These are phyloP conservation scores for Starmerella stellata DNA, from an alignment of 805 yeast species.

Conservation along the genomic window DNA sequence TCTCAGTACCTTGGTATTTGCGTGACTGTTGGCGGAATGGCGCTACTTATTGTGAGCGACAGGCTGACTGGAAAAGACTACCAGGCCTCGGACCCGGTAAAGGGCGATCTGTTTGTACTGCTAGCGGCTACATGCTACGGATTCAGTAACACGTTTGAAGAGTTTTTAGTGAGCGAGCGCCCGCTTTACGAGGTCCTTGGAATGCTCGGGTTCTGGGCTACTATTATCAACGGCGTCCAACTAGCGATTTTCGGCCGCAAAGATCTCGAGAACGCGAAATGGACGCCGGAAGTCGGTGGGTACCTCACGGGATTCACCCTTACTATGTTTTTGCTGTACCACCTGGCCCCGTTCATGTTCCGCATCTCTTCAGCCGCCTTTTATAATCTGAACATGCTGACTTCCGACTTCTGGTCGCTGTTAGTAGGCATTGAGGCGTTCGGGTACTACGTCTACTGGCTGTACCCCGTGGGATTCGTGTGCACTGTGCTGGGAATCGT, in stretches of 20 bases:
- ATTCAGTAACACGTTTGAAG: slow-evolving; percentile 29
- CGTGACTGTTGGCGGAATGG: slow-evolving; percentile 29
- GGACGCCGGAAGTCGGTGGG: slow-evolving; percentile 28
- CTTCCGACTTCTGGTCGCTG: slow-evolving; percentile 31
- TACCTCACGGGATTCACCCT: slow-evolving; percentile 29
- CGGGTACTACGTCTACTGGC: slow-evolving; percentile 30
- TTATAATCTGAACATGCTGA: slow-evolving; percentile 28
- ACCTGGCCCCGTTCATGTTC: slow-evolving; percentile 28
- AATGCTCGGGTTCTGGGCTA: slow-evolving; percentile 28
- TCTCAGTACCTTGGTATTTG: slow-evolving; percentile 27
- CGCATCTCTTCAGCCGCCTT: slow-evolving; percentile 32
- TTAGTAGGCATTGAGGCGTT: slow-evolving; percentile 30
- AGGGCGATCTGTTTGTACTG: slow-evolving; percentile 30
- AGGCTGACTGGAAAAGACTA: slow-evolving; percentile 27
- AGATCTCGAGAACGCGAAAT: slow-evolving; percentile 23
- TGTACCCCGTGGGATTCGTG: slow-evolving; percentile 31
- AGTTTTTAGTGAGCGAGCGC: slow-evolving; percentile 28
- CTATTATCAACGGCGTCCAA: slow-evolving; percentile 29
- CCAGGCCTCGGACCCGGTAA: slow-evolving; percentile 25
- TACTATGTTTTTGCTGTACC: slow-evolving; percentile 26
- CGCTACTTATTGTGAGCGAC: slow-evolving; percentile 27
- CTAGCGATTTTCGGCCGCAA: slow-evolving; percentile 28
- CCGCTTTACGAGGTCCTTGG: slow-evolving; percentile 31
- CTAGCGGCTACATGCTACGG: slow-evolving; percentile 31
- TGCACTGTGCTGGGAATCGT: slow-evolving; percentile 28